Percentiles rank a stretch among this genome's conserved stretches.
These are phyloP conservation scores for Leccinum uliginosum DNA, from an alignment of 768 basidiomycete species.

Conservation along the genomic window DNA sequence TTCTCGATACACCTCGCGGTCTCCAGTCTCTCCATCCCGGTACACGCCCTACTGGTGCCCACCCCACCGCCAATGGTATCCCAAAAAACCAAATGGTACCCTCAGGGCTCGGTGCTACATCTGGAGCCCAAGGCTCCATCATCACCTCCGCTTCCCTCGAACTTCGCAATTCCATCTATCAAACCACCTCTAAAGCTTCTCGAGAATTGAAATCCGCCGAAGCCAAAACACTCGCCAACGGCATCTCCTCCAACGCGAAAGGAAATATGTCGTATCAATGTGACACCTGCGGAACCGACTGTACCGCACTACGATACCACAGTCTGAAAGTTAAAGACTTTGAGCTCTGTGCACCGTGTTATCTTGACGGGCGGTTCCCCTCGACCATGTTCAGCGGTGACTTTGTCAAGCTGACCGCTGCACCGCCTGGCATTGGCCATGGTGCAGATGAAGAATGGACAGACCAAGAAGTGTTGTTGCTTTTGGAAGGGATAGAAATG, in stretches of 20 bases:
- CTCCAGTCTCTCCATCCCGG: constrained; percentile 90
- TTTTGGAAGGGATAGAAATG: constrained; percentile 98
- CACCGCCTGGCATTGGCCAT: constrained; percentile 29
- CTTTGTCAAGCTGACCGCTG: constrained; percentile 78
- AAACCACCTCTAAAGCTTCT: constrained; percentile 81
- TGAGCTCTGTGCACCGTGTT: constrained; percentile 88
- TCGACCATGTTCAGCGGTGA: constrained; percentile 95
- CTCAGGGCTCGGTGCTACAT: constrained; percentile 6
- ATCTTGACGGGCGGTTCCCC: constrained; percentile 95
- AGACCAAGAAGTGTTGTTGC: constrained; percentile 81
- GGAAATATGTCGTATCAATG: constrained; percentile 66
- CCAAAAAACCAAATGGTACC: constrained; percentile 32
- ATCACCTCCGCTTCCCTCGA: constrained; percentile 70
- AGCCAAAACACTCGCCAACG: constrained; percentile 58
- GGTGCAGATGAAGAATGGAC: constrained; percentile 71
- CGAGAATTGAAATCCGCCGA: constrained; percentile 64
- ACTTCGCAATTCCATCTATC: constrained; percentile 83
- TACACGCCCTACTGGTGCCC: constrained; percentile 50
- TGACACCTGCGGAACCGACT: constrained; percentile 94
- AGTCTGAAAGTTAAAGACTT: constrained; percentile 90
- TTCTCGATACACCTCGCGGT: constrained; percentile 94
- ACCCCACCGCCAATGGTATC: constrained; percentile 46
- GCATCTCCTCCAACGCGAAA: constrained; percentile 42
- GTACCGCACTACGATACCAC: constrained; percentile 84
- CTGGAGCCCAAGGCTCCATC: constrained; percentile 13